Percentiles rank a stretch among this genome's conserved stretches.
Evolutionary conservation across 108 stramenopile species (phyloP).

Genomic region (Cyclostephanos invisitatus): DNA sequence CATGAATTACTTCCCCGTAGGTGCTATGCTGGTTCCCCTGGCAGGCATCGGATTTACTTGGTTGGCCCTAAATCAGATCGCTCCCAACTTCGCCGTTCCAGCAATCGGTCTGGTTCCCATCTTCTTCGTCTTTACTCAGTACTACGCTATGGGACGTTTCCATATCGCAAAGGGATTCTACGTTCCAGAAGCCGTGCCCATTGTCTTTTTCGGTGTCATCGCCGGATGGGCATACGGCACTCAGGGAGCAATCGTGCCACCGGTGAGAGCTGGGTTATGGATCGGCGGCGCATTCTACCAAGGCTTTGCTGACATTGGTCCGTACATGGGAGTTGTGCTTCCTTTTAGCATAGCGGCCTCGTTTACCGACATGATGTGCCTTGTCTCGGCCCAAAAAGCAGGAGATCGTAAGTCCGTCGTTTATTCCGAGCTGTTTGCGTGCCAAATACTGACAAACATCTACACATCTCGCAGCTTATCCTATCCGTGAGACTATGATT

Average conservation of each 20-base stretch:
- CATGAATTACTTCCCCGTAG: conserved; percentile 40
- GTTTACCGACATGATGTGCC: conserved; percentile 50
- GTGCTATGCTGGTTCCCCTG: conserved; percentile 55
- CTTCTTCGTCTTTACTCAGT: conserved; percentile 49
- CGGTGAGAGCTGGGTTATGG: conserved; percentile 23
- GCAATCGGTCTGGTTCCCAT: conserved; percentile 51
- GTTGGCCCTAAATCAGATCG: conserved; percentile 52
- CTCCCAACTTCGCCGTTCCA: conserved; percentile 35
- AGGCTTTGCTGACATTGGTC: conserved; percentile 31
- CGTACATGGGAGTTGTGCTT: conserved; percentile 61
- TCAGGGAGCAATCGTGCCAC: conserved; percentile 18
- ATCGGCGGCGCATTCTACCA: conserved; percentile 36
- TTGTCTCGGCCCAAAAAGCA: conserved; percentile 58
- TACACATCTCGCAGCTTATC: conserved; percentile 23
- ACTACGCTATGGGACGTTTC: conserved; percentile 46
- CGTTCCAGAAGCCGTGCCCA: conserved; percentile 53
- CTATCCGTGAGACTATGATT: conserved; percentile 66
- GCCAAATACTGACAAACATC: too few species aligned
- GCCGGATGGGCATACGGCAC: conserved; percentile 54
- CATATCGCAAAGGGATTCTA: conserved; percentile 30
- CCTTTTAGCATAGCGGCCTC: conserved; percentile 54
- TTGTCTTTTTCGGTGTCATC: conserved; percentile 46
- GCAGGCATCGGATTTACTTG: conserved; percentile 63
- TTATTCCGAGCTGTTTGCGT: too few species aligned
- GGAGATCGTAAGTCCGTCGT: conserved; percentile 37